Base-by-base conservation (phyloP, 352 stramenopile genomes). In the Pythium myriotylum region DNA sequence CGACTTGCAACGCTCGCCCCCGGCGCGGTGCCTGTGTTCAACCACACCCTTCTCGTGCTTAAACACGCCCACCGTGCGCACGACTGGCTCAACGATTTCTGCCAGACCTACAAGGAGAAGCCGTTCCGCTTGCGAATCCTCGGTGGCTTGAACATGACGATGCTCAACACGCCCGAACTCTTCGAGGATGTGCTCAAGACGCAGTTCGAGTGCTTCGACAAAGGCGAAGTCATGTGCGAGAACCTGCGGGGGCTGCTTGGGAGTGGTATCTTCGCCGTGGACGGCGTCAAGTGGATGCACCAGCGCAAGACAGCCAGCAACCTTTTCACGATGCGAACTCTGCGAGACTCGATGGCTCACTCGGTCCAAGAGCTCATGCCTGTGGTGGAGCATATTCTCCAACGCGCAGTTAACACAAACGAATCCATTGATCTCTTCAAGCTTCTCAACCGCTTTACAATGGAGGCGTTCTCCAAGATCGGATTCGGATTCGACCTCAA, bases 111-210 rank as follows among this genome's bases (percentile, higher is more conserved):
- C 53, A 13, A 49, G 0, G 45, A 53, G 1, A 33, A 47, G 8
- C 59, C 65, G 20, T 72, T 61, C 42, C 51, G 47, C 37, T 29
- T 62, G 3, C 16, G 58, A 2, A 41, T 59, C 9, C 4, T 65
- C n/a, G 26, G 46, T 16, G 46, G 45, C 19, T 16, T 26, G 17
- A 49, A 47, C 12, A 19, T 32, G 4, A 42, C 56, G 17, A 68
- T 68, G 24, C 35, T 72, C 35, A 63, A 50, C 32, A 63, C 52
- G 3, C 53, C 56, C 1, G 49, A 68, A 46, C 42, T 56, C 24
- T 68, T 68, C 42, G 65, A 72, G 43, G 65, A 72, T 46, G 64
- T 72, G 29, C 58, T 68, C 47, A 68, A 62, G 58, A 72, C 64
- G 20, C 64, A 72, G 33, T 72, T 68, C 33, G 53, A 62, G 47